Evolutionary conservation across 352 stramenopile species (phyloP), one percentile per base, ranked within the genome.

Genomic region (Pythium brassicae): DNA sequence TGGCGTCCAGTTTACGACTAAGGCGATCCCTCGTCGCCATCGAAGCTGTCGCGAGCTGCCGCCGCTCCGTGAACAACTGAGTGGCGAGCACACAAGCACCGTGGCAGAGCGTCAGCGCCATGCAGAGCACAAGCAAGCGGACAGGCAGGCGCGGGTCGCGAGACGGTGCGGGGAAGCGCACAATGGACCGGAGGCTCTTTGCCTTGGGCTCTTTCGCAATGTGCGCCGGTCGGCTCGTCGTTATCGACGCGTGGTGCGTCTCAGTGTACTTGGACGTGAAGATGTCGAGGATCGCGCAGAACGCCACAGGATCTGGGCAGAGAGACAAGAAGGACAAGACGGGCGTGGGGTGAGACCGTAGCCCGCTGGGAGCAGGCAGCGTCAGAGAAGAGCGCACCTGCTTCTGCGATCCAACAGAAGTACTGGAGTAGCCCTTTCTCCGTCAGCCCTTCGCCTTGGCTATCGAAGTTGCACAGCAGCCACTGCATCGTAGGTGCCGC

Each of bases 381-480:
- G 12, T 8, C 19, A 42, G 25, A 7, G 2, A 25, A 37, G 15
- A 53, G 17, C 48, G 14, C 56, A 88, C 80, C 78, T 62, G 75
- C 76, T 65, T 87, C 75, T 3, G 73, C 82, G 8, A 89, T 45
- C 74, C 76, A 89, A 32, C 66, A 76, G 43, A 92, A 87, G 46
- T 92, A 92, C 48, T 83, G 57, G 19, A 87, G 49, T 12, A 92
- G 52, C 12, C 78, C 78, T 39, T 71, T 66, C 50, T 89, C 75
- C 0, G 77, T 86, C 22, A 92, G 56, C 2, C 61, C 62, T 1
- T 47, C 32, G 1, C 64, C 51, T 9, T 72, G 55, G 11, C 69
- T 59, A 17, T 89, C 77, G 49, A 92, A 92, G 19, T 73, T 89
- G 2, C 57, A 23, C 0, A 83, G 17, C 1, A 92, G 53, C 82